phyloP scores from a whole-genome alignment of 305 asterid genomes.

The Fraxinus xanthoxyloides region DNA sequence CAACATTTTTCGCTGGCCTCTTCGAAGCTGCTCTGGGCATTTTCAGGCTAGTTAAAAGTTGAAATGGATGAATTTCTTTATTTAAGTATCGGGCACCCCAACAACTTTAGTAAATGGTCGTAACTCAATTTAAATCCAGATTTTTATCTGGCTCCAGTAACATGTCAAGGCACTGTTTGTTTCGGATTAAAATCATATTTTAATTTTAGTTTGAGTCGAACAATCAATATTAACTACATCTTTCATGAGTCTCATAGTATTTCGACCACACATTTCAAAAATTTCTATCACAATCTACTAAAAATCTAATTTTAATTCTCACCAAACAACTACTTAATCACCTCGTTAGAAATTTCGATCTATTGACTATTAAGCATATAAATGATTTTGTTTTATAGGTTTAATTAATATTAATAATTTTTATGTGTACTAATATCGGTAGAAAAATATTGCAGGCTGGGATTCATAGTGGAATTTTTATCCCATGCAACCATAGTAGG shows the following conservation, averaged over 20 bases:
- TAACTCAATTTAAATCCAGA: background rate
- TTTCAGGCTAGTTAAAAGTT: slow-evolving; percentile 22
- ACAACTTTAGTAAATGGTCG: background rate
- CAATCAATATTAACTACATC: no score
- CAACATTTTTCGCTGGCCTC: slow-evolving; percentile 38
- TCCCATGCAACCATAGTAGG: slow-evolving; percentile 32
- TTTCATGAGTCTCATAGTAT: no score
- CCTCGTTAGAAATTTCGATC: background rate
- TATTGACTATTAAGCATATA: background rate
- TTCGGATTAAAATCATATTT: no score
- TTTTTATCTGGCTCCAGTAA: no score
- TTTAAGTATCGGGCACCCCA: background rate
- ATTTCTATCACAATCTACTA: no score
- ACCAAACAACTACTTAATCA: no score
- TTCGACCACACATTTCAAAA: no score
- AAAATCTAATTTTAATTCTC: no score
- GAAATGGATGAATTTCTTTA: background rate
- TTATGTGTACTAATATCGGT: background rate
- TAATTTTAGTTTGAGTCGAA: no score
- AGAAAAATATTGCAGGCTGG: slow-evolving; percentile 20
- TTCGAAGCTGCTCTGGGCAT: slow-evolving; percentile 43
- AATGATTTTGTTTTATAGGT: background rate
- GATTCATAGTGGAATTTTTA: slow-evolving; percentile 28
- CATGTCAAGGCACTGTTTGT: no score
- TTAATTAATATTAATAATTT: background rate